Percentiles rank a stretch among this genome's conserved stretches.
phyloP scores from a whole-genome alignment of 2,329 filamentous ascomycete genomes.

The Amylocarpus encephaloides region DNA sequence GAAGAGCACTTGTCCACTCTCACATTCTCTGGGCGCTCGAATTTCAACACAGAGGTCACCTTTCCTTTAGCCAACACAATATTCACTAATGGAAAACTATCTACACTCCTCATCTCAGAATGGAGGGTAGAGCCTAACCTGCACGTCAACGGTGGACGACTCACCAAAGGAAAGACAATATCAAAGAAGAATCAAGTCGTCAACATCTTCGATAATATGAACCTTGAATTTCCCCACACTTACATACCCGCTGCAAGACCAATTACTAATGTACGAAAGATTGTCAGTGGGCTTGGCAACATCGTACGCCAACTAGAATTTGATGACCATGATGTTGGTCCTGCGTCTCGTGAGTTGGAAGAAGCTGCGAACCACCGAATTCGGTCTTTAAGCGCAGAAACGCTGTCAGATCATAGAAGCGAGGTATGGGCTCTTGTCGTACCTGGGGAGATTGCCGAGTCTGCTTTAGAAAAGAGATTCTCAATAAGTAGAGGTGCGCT shows the following conservation, averaged over 20 bases:
- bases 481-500: neutral
- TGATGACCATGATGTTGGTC: constrained; percentile 37
- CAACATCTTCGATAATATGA: constrained; percentile 10
- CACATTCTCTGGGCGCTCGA: constrained; percentile 15
- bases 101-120: constrained; percentile 47
- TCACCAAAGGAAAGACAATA: constrained; percentile 7
- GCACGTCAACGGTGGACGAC: neutral
- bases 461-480: neutral
- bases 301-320: constrained; percentile 62
- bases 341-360: constrained; percentile 70
- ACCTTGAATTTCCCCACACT: constrained; percentile 1
- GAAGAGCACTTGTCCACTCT: constrained; percentile 18
- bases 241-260: constrained; percentile 47
- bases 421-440: constrained; percentile 68
- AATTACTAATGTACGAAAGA: constrained; percentile 54
- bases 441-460: constrained; percentile 31
- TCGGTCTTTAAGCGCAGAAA: constrained; percentile 28
- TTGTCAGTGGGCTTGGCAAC: constrained; percentile 67
- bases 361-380: constrained; percentile 54
- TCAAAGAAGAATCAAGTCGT: constrained; percentile 18
- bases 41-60: constrained; percentile 21
- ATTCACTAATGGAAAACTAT: constrained; percentile 61
- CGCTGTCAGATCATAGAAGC: constrained; percentile 2
- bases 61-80: constrained; percentile 72
- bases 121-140: constrained; percentile 29